Evolutionary conservation across 2,329 filamentous ascomycete genomes (phyloP), one percentile per base, ranked within the genome.

Genomic region (Pseudogymnoascus sp.): DNA sequence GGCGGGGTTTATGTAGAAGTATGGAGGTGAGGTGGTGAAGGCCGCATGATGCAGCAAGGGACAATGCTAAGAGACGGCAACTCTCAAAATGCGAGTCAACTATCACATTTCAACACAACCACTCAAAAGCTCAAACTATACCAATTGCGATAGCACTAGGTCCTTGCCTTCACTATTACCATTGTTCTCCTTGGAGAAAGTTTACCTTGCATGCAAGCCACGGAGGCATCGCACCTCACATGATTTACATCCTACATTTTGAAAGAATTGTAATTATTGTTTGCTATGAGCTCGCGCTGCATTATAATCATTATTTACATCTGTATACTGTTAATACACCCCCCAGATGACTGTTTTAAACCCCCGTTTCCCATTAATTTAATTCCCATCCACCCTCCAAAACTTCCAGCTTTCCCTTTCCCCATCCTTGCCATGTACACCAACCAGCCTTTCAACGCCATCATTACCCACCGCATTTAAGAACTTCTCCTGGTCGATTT

Each of bases 401-500:
- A 93, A 94, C 72, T 92, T 92, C 90, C 90, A 94, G 2, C 89
- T 89, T 69, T 91, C 87, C 65, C 88, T 78, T 71, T 88, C 87
- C 55, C 88, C 87, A 0, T 79, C 80, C 23, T 84, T 80, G 3
- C 85, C 85, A 62, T 84, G 82, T 1, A 96, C 91, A 14, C 93
- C 92, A 0, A 97, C 93, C 41, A 99, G 78, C 69, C 83, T 82
- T 75, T 97, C 93, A 19, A 99, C 89, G 0, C 90, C 94, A 62
- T 92, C 88, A 38, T 87, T 89, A 0, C 90, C 92, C 61, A 91
- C 84, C 0, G 91, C 94, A 62, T 87, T 90, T 62, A 97, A 80
- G 73, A 99, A 90, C 70, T 88, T 89, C 63, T 97, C 91, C 70
- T 93, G 82, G 69, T 96, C 90, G 70, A 99, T 97, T 76, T 97